A percentile compares a stretch with the other conserved stretches of the same genome.
Evolutionary conservation across 176 grass and related monocot species (phyloP).

Genomic region (Rhynchospora tenuis): DNA sequence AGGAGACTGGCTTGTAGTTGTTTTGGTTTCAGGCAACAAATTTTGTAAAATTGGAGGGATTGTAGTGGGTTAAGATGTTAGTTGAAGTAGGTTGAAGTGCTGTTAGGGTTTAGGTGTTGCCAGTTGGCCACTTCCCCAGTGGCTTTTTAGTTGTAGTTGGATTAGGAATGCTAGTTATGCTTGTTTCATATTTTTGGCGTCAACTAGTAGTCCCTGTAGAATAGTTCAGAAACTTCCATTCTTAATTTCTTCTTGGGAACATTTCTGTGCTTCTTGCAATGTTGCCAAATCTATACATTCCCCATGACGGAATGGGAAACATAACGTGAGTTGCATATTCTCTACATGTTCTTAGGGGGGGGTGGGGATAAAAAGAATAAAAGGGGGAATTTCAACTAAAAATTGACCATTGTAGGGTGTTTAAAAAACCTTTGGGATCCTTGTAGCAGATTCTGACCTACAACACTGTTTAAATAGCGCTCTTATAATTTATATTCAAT

Average conservation of each 20-base stretch:
- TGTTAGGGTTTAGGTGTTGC: not conserved
- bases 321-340: not conserved
- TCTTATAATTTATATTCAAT: too few species aligned
- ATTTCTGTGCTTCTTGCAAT: not conserved
- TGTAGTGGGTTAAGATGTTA: constrained; percentile 2
- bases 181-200: not conserved
- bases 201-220: not conserved
- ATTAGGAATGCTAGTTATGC: not conserved
- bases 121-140: not conserved
- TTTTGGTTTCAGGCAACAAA: not conserved
- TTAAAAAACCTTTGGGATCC: too few species aligned
- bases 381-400: too few species aligned
- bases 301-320: not conserved
- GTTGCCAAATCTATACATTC: not conserved
- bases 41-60: constrained; percentile 13
- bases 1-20: constrained; percentile 53
- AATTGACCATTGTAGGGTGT: too few species aligned
- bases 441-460: too few species aligned
- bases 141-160: not conserved
- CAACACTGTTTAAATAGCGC: too few species aligned
- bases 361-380: too few species aligned
- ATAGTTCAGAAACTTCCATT: not conserved
- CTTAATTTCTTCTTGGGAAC: not conserved
- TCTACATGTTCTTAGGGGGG: too few species aligned
- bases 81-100: not conserved